Evolutionary conservation across 805 yeast genomes (phyloP), one percentile per base, ranked within the genome.

Genomic region (Candida ortonii): DNA sequence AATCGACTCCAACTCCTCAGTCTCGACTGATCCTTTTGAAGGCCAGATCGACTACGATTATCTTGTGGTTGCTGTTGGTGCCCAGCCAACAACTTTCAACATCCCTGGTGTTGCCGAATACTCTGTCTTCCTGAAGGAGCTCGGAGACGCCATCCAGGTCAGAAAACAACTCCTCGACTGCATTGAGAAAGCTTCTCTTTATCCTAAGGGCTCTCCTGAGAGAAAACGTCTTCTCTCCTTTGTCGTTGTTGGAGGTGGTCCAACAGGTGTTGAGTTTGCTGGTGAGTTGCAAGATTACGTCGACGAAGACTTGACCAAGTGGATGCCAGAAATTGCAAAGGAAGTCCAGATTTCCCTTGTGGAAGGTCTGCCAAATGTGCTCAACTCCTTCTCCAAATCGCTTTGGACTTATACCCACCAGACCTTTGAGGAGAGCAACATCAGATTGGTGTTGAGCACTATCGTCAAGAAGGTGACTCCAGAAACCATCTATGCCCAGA

Each of bases 221-320:
- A 65, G 78, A 61, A 65, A 65, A 59, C 64, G 76, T 60, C 64
- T 72, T 45, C 62, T 72, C 48, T 65, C 72, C 21, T 64, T 71
- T 44, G 70, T 72, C 36, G 75, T 72, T 34, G 72, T 75, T 48
- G 78, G 78, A 46, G 78, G 78, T 56, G 78, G 78, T 41, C 78
- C 78, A 50, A 72, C 78, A 32, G 78, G 78, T 58, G 78, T 72
- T 38, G 78, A 72, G 50, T 70, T 70, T 34, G 78, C 78, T 36
- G 78, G 76, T 49, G 78, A 72, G 51, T 52, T 72, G 44, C 75
- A 71, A 56, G 78, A 72, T 54, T 72, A 71, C 62, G 66, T 72
- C 38, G 77, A 71, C 55, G 76, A 71, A 57, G 78, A 72, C 53
- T 64, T 72, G 57, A 57, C 55, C 45, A 67, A 65, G 51, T 70